Conservation (phyloP, 192 early-diverging fungal genomes). For the Glomus cerebriforme region DNA sequence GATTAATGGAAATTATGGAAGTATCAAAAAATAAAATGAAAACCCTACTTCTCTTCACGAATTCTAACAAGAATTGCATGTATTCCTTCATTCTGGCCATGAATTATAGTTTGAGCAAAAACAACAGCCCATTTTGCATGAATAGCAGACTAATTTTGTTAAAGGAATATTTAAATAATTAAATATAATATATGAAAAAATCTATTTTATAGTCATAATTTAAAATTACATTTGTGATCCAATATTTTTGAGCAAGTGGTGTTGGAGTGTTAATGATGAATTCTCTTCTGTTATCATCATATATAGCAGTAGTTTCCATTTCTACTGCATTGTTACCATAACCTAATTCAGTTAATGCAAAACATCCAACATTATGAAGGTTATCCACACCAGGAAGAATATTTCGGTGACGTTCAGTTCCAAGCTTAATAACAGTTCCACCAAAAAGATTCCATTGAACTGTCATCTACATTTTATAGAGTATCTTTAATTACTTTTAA, state of each 20-base stretch:
- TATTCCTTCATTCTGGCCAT: slow-evolving; percentile 69
- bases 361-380: slow-evolving; percentile 70
- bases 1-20: background rate
- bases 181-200: background rate
- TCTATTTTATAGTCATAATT: background rate
- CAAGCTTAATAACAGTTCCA: slow-evolving; percentile 71
- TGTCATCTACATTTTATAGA: slow-evolving; percentile 36
- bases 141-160: slow-evolving; percentile 47
- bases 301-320: slow-evolving; percentile 74
- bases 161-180: background rate
- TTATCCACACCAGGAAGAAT: slow-evolving; percentile 64
- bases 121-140: slow-evolving; percentile 75
- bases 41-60: slow-evolving; percentile 60
- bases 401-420: slow-evolving; percentile 71
- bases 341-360: slow-evolving; percentile 76
- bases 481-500: background rate
- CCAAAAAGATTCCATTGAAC: slow-evolving; percentile 73
- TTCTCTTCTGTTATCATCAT: slow-evolving; percentile 57
- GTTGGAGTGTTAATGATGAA: slow-evolving; percentile 76
- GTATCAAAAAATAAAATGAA: background rate
- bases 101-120: slow-evolving; percentile 75
- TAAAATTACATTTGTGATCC: slow-evolving; percentile 75
- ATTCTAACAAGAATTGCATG: slow-evolving; percentile 75
- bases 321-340: slow-evolving; percentile 83
- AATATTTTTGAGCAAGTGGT: slow-evolving; percentile 75